Conservation (phyloP, 208 protist species). For the Leishmania gerbilli region DNA sequence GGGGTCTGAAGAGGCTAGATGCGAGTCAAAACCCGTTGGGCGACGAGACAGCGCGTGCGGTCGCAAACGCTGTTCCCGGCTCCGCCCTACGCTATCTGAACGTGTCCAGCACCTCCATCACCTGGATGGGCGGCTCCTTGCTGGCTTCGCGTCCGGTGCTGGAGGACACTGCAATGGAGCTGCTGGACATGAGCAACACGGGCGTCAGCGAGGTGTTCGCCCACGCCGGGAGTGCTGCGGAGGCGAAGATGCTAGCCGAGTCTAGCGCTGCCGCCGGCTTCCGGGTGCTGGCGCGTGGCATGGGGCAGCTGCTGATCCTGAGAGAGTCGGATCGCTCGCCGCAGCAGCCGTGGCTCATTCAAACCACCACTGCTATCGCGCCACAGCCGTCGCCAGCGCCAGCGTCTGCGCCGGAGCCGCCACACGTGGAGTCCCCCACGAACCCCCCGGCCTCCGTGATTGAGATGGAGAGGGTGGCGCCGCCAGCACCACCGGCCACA, state of each 20-base stretch:
- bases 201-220: constrained; percentile 12
- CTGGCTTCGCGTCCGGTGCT: constrained; percentile 42
- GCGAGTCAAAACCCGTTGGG: constrained; percentile 61
- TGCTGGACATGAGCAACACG: constrained; percentile 61
- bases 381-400: neutral
- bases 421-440: constrained; percentile 1
- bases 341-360: constrained; percentile 24
- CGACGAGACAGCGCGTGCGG: constrained; percentile 43
- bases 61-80: constrained; percentile 47
- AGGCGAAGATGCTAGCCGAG: constrained; percentile 18
- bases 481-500: neutral
- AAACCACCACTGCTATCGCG: neutral
- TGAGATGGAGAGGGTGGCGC: neutral
- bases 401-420: too few relatives aligned
- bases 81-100: constrained; percentile 53
- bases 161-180: constrained; percentile 50
- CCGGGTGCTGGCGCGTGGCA: constrained; percentile 28
- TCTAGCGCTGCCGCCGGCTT: constrained; percentile 19
- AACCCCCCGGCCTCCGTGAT: neutral
- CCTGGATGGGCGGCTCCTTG: constrained; percentile 27
- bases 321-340: constrained; percentile 17
- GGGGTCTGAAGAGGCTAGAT: constrained; percentile 48
- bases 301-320: constrained; percentile 34
- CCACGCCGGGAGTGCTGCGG: neutral
- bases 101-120: constrained; percentile 52